Percentiles rank a stretch among this genome's conserved stretches.
Evolutionary conservation across 1,284 basidiomycete species (phyloP).

Genomic region (Leccinum pseudoinsigne): DNA sequence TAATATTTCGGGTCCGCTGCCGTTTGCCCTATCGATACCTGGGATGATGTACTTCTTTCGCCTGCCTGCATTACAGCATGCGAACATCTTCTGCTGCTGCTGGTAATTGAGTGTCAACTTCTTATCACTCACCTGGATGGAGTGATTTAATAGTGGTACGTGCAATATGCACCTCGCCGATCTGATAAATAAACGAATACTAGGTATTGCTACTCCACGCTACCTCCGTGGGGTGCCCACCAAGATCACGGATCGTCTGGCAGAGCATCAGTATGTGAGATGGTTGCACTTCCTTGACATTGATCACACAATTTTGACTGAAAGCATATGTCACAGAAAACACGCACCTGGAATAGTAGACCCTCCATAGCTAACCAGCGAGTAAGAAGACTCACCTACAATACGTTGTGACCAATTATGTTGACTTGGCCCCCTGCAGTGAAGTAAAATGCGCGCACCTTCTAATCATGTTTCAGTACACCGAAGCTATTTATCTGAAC

Average conservation of each 20-base stretch:
- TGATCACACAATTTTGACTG: not conserved
- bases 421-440: not conserved
- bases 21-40: not conserved
- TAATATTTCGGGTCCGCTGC: not conserved
- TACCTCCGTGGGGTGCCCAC: not conserved
- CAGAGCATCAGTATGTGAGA: not conserved
- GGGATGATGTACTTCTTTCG: slow-evolving; percentile 8
- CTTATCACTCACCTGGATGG: not conserved
- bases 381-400: not conserved
- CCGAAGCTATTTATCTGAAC: not conserved
- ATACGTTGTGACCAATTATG: not conserved
- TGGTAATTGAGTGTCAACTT: not conserved
- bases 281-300: not conserved
- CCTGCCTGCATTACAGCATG: slow-evolving; percentile 6
- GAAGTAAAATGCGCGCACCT: slow-evolving; percentile 3
- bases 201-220: not conserved
- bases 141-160: not conserved
- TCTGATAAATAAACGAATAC: not conserved
- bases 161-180: not conserved
- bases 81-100: not conserved
- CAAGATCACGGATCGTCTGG: not conserved
- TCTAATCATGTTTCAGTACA: not conserved
- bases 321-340: not conserved
- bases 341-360: not conserved
- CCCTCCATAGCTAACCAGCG: not conserved